Conservation (phyloP, 192 early-diverging fungal genomes). For the Gonapodya sp. region DNA sequence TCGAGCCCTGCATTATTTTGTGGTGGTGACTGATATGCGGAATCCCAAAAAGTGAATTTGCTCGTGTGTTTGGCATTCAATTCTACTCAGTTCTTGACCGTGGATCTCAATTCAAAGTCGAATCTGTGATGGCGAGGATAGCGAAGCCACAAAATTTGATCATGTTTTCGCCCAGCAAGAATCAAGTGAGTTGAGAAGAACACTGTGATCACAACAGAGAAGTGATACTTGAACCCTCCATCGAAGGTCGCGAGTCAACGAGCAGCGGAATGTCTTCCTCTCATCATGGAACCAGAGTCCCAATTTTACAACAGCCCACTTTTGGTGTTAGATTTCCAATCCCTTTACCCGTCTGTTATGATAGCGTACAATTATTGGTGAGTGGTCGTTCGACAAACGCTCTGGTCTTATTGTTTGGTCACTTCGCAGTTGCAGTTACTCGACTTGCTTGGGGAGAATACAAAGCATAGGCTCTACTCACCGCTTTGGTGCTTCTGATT, state of each 20-base stretch:
- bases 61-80: constrained; percentile 84
- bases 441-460: constrained; percentile 70
- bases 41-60: constrained; percentile 65
- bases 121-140: constrained; percentile 57
- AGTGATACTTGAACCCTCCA: constrained; percentile 5
- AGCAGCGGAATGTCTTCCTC: constrained; percentile 75
- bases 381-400: background rate
- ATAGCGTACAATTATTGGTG: constrained; percentile 93
- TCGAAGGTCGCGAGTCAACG: constrained; percentile 47
- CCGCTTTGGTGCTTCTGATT: constrained; percentile 55
- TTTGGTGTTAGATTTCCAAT: constrained; percentile 87
- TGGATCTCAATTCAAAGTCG: constrained; percentile 88
- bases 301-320: constrained; percentile 76
- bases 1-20: too few relatives aligned
- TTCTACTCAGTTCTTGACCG: constrained; percentile 76
- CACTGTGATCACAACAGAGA: background rate
- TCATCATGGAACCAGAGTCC: constrained; percentile 80
- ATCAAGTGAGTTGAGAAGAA: constrained; percentile 42
- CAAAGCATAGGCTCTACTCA: constrained; percentile 26
- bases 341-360: constrained; percentile 89
- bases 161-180: constrained; percentile 60
- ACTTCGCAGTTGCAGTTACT: constrained; percentile 35
- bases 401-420: constrained; percentile 6
- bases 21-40: background rate
- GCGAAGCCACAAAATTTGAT: constrained; percentile 63